Percentiles rank a stretch among this genome's conserved stretches.
These are phyloP conservation scores for Dittrichia graveolens DNA, from an alignment of 129 eudicot species.

Conservation along the genomic window DNA sequence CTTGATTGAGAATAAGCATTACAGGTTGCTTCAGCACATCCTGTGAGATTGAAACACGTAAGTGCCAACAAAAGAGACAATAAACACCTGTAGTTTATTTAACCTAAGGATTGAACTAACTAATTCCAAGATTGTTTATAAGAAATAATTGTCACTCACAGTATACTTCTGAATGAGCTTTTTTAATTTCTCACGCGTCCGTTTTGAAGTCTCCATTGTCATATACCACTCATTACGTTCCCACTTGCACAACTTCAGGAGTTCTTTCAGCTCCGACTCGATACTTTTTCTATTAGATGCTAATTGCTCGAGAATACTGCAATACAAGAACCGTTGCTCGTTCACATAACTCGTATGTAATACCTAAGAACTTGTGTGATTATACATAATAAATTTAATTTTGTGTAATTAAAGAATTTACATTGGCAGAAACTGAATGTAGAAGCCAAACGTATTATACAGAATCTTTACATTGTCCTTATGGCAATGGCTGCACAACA, in stretches of 20 bases:
- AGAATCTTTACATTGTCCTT: conserved; percentile 64
- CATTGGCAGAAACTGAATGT: conserved; percentile 76
- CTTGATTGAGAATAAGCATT: conserved; percentile 54
- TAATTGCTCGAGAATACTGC: conserved; percentile 58
- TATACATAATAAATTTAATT: not conserved
- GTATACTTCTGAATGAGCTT: conserved; percentile 74
- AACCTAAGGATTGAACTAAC: not conserved
- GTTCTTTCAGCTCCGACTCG: conserved; percentile 66
- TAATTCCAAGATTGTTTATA: not conserved
- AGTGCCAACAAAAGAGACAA: conserved; percentile 6
- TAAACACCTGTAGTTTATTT: not conserved
- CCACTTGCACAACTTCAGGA: conserved; percentile 69
- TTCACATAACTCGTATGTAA: not conserved
- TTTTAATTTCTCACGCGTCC: conserved; percentile 67
- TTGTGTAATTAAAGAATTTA: conserved; percentile 27
- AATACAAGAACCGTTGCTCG: conserved; percentile 13
- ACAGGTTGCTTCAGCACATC: conserved; percentile 81
- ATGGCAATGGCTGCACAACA: conserved; percentile 53
- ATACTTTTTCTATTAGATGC: conserved; percentile 55
- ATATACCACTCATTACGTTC: conserved; percentile 53
- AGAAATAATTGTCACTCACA: conserved; percentile 45
- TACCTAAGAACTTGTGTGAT: not conserved
- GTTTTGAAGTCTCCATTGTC: conserved; percentile 65
- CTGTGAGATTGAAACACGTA: conserved; percentile 40
- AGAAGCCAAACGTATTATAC: conserved; percentile 85